Base-by-base conservation (phyloP, 139 green algal genomes). In the Diplosphaera chodatii region DNA sequence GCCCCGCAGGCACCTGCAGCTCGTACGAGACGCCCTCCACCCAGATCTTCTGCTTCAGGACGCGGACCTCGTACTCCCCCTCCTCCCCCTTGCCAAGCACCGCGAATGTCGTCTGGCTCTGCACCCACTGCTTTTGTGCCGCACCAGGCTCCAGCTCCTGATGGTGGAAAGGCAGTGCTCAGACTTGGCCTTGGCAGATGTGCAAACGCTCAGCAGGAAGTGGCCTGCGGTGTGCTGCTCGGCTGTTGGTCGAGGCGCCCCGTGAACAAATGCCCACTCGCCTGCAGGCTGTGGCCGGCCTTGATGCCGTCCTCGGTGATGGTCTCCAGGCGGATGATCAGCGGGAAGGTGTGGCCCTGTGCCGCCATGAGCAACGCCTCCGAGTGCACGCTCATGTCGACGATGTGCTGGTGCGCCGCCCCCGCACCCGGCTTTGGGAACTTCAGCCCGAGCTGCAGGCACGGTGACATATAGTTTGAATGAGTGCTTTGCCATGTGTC, bases 41-140 rank as follows among this genome's bases (percentile, higher is more conserved):
- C 91, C 91, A 97, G 66, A 99, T 97, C 78, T 97, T 97, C 85
- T 98, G 93, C 80, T 95, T 95, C 18, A 93, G 25, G 4, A 90
- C 75, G 13, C 80, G 69, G 23, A 79, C 56, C 4, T 68, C 71
- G 67, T 80, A 87, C 1, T 63, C 23, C 2, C 82, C 88, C 31
- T 93, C 82, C 55, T 90, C 88, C 31, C 90, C 78, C 64, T 79
- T 81, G 30, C 79, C 66, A 32, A 98, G 69, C 74, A 71, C 74
- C 8, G 88, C 93, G 82, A 96, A 98, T 4, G 95, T 99, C 5
- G 89, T 97, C 83, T 99, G 95, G 1, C 79, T 82, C 84, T 98
- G 93, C 22, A 95, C 79, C 90, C 91, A 97, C 4, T 37, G 0
- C 75, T 77, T 80, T 78, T 93, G 78, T 70, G 84, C 70, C 10